Base-by-base conservation (phyloP, 1,284 basidiomycete genomes). In the Cryptococcus neoformans region DNA sequence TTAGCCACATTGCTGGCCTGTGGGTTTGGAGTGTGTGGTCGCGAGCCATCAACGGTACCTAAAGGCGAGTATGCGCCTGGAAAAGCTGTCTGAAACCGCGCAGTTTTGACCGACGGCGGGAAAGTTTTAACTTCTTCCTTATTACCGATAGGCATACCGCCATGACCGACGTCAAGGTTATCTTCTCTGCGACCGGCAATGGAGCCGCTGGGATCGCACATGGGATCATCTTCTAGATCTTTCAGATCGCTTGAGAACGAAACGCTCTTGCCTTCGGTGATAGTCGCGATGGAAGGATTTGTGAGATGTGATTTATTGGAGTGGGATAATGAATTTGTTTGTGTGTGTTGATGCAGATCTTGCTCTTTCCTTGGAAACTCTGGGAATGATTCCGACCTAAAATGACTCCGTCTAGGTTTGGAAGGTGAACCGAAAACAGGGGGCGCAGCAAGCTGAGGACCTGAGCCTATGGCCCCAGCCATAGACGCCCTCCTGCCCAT, bases 221-320 rank as follows among this genome's bases (percentile, higher is more conserved):
- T n/a, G 3, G 35, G 11, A 53, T 54, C 47, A 17, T 54, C 48
- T 42, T 36, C 37, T 16, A 44, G 16, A 11, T 53, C 48, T 34
- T 36, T 45, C 6, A 55, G 8, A 28, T 17, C 49, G 36, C 17
- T 53, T 14, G 53, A 9, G 49, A 65, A 62, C n/a, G 65, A 60
- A 14, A 55, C 40, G 35, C 54, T 55, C 46, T 56, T 45, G 36
- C 57, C 63, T 56, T 66, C 67, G 36, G 62, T 47, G 17, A 68
- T 68, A 7, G 64, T 58, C 44, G 45, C 36, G 12, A 66, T 54
- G 4, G 63, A 49, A n/a, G 58, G 63, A 44, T 28, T 48, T 10
- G 34, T 38, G 35, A 49, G 17, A 34, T 53, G 45, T 16, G 38
- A 46, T 36, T 51, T 44, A 16, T 46, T 17, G 8, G 39, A 28